Base-by-base conservation (phyloP, 2,329 filamentous ascomycete genomes). In the Dothistroma pini region DNA sequence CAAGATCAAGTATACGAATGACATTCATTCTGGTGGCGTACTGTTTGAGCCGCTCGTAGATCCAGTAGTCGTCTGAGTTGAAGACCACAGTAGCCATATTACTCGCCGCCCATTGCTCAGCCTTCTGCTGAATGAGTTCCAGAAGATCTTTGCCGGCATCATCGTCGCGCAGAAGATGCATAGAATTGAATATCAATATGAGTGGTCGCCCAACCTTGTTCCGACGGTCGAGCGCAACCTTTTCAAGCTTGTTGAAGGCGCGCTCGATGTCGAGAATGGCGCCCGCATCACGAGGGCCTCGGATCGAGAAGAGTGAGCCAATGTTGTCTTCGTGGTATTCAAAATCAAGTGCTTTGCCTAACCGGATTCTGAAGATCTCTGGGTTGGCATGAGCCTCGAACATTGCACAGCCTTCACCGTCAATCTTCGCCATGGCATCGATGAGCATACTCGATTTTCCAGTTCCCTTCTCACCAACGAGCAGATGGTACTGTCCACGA, bases 291-390 rank as follows among this genome's bases (percentile, higher is more conserved):
- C 95, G 85, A 0, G 95, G 95, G 0, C 95, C 95, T 32, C 90
- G 86, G 71, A 99, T 96, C 62, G 90, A 96, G 76, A 99, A 99
- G 62, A 99, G 89, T 6, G 90, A 91, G 50, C 95, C 95, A 64
- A 99, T 97, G 72, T 96, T 97, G 79, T 99, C 95, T 78, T 97
- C 95, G 72, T 97, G 91, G 70, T 90, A 99, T 73, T 99, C 95
- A 74, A 93, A 99, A 74, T 99, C 93, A 47, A 99, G 81, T 1
- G 93, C 91, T 74, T 96, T 97, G 29, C 95, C 95, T 3, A 99
- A 83, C 4, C 95, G 85, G 49, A 97, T 89, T 19, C 95, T 89
- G 74, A 99, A 96, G 61, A 99, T 96, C 71, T 99, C 95, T 1
- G 93, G 84, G 74, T 99, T 93, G 5, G 92, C 89, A 75, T 99